Conservation (phyloP, 345 rosid species). For the Citropsis articulata region DNA sequence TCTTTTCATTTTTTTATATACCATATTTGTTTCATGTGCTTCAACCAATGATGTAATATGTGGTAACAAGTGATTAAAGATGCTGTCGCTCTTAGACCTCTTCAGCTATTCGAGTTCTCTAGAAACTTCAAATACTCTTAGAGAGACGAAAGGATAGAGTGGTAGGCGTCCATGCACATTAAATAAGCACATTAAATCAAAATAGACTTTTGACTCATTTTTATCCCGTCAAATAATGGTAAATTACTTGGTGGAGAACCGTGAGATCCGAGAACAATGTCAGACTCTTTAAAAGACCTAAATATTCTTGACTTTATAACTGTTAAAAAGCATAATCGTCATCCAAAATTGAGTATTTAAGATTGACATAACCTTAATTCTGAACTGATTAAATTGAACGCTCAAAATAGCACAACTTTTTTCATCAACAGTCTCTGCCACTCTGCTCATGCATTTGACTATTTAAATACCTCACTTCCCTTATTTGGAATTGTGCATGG, state of each 20-base stretch:
- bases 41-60: background rate
- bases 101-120: background rate
- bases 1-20: background rate
- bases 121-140: background rate
- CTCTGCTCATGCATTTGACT: background rate
- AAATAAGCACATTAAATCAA: background rate
- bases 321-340: background rate
- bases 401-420: background rate
- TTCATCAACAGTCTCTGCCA: background rate
- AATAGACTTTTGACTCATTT: background rate
- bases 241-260: background rate
- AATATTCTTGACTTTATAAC: no score
- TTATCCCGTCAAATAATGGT: background rate
- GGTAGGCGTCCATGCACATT: background rate
- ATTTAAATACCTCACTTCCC: background rate
- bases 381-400: background rate
- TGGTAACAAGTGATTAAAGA: background rate
- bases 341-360: background rate
- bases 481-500: background rate
- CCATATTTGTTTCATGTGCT: background rate
- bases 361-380: background rate
- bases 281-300: background rate
- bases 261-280: background rate
- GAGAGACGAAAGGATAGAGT: background rate
- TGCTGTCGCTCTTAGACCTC: background rate